Evolutionary conservation across 768 basidiomycete genomes (phyloP).

Genomic region (Suillus cothurnatus): DNA sequence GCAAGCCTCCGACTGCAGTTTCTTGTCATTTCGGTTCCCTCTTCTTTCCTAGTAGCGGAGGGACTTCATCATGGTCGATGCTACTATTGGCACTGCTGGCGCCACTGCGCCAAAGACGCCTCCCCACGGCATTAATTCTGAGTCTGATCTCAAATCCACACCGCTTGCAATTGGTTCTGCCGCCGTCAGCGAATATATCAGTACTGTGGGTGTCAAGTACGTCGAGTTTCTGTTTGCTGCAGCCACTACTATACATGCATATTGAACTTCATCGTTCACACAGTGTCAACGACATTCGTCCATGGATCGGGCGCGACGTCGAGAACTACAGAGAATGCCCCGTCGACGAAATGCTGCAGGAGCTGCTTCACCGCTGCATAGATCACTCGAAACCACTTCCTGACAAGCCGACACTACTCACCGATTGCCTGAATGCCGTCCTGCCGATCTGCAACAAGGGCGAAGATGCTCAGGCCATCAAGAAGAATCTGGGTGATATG

Average conservation of each 20-base stretch:
- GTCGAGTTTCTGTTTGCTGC: not conserved
- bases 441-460: not conserved
- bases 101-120: not conserved
- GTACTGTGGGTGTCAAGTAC: not conserved
- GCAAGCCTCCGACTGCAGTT: not conserved
- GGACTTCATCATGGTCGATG: not conserved
- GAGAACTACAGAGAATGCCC: not conserved
- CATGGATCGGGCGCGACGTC: not conserved
- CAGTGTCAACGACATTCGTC: not conserved
- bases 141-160: not conserved
- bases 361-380: not conserved
- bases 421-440: not conserved
- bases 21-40: not conserved
- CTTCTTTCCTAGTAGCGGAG: not conserved
- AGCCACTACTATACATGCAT: not conserved
- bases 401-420: constrained; percentile 3
- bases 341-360: not conserved
- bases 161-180: not conserved
- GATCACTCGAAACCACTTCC: not conserved
- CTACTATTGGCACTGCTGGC: not conserved
- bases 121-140: not conserved
- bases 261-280: not conserved
- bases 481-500: not conserved
- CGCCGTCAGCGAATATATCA: not conserved
- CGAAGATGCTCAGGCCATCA: not conserved